These are phyloP conservation scores for Phaffia australis DNA, from an alignment of 768 basidiomycete genomes.

Conservation along the genomic window DNA sequence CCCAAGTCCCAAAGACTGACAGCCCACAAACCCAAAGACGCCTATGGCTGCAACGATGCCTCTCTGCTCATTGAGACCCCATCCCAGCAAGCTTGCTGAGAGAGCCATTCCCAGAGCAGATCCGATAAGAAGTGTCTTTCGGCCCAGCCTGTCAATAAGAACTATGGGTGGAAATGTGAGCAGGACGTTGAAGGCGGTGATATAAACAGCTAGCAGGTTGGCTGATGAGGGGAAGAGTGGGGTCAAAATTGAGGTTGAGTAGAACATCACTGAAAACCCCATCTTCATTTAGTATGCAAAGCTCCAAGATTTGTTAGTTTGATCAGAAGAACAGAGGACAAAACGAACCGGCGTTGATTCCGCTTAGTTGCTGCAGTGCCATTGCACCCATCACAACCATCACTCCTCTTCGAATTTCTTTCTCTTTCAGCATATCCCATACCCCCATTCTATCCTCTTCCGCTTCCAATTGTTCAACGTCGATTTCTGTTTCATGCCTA, in stretches of 20 bases:
- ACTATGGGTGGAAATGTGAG: conserved; percentile 76
- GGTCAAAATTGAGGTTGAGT: conserved; percentile 41
- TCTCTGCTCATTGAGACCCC: conserved; percentile 49
- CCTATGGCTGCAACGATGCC: background rate
- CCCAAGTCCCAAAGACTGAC: conserved; percentile 80
- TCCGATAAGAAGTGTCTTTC: conserved; percentile 54
- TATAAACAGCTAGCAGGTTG: conserved; percentile 69
- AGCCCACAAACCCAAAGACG: conserved; percentile 42
- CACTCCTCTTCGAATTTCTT: background rate
- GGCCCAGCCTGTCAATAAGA: conserved; percentile 70
- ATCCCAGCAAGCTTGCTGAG: conserved; percentile 58
- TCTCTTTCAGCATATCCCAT: background rate
- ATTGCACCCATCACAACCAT: background rate
- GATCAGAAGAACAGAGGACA: background rate
- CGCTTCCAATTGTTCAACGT: background rate
- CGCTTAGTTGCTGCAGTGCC: conserved; percentile 6
- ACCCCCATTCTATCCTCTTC: background rate
- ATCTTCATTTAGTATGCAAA: background rate
- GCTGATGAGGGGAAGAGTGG: conserved; percentile 65
- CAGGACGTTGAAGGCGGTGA: conserved; percentile 69
- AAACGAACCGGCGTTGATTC: background rate
- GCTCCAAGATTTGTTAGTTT: too few species aligned
- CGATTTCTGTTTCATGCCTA: background rate
- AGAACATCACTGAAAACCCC: conserved; percentile 38
- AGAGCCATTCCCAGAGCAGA: conserved; percentile 58